phyloP scores from a whole-genome alignment of 1,139 yeast genomes.

The Ogataea hybrid region DNA sequence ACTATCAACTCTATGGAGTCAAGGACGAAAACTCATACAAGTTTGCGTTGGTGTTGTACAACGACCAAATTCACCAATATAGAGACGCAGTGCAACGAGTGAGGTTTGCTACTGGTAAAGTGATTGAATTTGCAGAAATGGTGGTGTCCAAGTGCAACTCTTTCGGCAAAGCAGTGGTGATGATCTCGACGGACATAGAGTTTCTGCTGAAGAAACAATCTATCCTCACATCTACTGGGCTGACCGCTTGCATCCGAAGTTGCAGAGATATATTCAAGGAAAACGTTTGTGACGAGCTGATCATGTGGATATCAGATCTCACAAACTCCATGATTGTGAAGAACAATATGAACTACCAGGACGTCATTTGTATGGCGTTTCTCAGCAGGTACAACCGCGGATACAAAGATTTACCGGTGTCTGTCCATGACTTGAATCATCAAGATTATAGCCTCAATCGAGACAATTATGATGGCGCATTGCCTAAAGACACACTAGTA shows the following conservation, averaged over 20 bases:
- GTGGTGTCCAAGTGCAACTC: conserved; percentile 62
- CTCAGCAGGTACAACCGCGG: conserved; percentile 56
- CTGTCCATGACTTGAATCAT: conserved; percentile 10
- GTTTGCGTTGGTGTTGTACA: conserved; percentile 64
- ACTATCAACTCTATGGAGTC: conserved; percentile 38
- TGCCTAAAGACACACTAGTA: conserved; percentile 19
- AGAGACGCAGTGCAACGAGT: conserved; percentile 72
- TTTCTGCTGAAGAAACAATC: conserved; percentile 53
- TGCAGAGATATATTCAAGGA: conserved; percentile 74
- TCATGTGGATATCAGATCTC: conserved; percentile 62
- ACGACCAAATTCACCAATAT: conserved; percentile 76
- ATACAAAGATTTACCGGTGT: conserved; percentile 20
- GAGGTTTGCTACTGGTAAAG: conserved; percentile 61
- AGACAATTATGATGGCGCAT: conserved; percentile 18
- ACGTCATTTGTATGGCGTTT: conserved; percentile 55
- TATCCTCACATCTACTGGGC: conserved; percentile 55
- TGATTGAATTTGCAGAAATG: conserved; percentile 70
- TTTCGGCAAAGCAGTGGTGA: conserved; percentile 68
- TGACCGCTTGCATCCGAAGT: conserved; percentile 65
- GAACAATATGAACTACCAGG: conserved; percentile 46
- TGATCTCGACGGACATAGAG: conserved; percentile 51
- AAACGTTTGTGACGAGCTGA: conserved; percentile 73
- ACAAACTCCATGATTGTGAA: conserved; percentile 55
- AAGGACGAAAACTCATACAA: conserved; percentile 47
- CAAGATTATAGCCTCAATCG: conserved; percentile 6